A percentile compares a stretch with the other conserved stretches of the same genome.
These are phyloP conservation scores for Lagenidium giganteum DNA, from an alignment of 352 stramenopile species.

Conservation along the genomic window DNA sequence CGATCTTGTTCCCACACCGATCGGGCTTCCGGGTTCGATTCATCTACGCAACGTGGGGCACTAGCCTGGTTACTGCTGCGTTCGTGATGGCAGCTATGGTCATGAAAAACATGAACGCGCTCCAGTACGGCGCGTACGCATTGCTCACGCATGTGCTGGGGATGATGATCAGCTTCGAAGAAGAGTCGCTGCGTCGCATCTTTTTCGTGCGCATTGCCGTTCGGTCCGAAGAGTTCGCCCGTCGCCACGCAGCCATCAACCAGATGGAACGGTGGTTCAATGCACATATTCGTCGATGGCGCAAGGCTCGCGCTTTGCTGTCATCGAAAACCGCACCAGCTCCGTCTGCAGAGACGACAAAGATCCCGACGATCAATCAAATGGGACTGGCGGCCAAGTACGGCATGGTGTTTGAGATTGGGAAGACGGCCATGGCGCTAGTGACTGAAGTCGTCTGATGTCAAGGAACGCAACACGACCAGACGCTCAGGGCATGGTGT, in stretches of 20 bases:
- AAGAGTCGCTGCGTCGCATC: slow-evolving; percentile 37
- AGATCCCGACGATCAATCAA: slow-evolving; percentile 27
- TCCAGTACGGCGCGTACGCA: slow-evolving; percentile 25
- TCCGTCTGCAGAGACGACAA: slow-evolving; percentile 1
- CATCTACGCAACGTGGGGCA: slow-evolving; percentile 22
- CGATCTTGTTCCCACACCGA: slow-evolving; percentile 34
- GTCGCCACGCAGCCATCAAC: slow-evolving; percentile 22
- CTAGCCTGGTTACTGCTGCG: slow-evolving; percentile 8
- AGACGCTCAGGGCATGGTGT: neutral
- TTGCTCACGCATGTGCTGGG: slow-evolving; percentile 26
- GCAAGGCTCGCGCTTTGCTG: neutral
- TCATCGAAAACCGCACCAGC: neutral
- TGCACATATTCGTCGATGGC: slow-evolving; percentile 11
- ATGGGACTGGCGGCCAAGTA: slow-evolving; percentile 21
- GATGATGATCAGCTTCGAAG: slow-evolving; percentile 41
- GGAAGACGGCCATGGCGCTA: slow-evolving; percentile 15
- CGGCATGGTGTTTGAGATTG: slow-evolving; percentile 17
- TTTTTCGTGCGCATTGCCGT: slow-evolving; percentile 41
- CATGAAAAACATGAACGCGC: slow-evolving; percentile 9
- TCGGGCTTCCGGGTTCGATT: slow-evolving; percentile 39
- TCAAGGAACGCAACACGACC: neutral
- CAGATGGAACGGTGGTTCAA: slow-evolving; percentile 22
- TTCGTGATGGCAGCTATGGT: slow-evolving; percentile 3
- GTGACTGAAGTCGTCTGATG: slow-evolving; percentile 16
- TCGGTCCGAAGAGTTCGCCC: slow-evolving; percentile 28